These are phyloP conservation scores for Wickerhamomyces sydowiorum DNA, from an alignment of 805 yeast genomes.

Conservation along the genomic window DNA sequence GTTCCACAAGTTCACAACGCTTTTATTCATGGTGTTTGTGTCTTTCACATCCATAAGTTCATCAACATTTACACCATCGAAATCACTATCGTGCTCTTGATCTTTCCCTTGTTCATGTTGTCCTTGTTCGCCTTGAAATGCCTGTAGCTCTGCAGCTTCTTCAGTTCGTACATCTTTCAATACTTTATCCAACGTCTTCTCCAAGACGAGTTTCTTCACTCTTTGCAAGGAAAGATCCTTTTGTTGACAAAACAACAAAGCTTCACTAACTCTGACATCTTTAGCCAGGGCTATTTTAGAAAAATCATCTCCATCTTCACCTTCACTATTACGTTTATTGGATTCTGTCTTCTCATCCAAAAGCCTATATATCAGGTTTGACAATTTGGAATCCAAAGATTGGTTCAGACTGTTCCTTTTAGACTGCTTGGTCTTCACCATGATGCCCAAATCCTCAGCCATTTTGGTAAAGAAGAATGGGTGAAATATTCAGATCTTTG, in stretches of 20 bases:
- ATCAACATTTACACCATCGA: conserved; percentile 27
- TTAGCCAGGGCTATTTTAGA: conserved; percentile 53
- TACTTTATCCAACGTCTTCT: conserved; percentile 57
- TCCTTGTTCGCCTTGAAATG: conserved; percentile 21
- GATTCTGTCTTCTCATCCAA: conserved; percentile 54
- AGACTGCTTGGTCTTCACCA: conserved; percentile 28
- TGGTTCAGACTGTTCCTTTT: conserved; percentile 20
- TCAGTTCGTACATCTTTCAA: conserved; percentile 50
- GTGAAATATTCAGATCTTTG: no score
- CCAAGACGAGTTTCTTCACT: conserved; percentile 58
- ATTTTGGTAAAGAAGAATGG: no score
- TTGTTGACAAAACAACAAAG: conserved; percentile 52
- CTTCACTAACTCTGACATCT: conserved; percentile 46
- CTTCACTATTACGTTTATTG: conserved; percentile 26
- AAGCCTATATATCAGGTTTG: conserved; percentile 47
- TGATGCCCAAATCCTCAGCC: conserved; percentile 3
- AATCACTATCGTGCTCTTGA: conserved; percentile 32
- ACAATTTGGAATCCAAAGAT: conserved; percentile 50
- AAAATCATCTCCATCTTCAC: conserved; percentile 23
- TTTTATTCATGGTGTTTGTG: conserved; percentile 66
- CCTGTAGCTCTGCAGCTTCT: conserved; percentile 46
- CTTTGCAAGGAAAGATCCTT: conserved; percentile 66
- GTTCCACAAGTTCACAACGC: conserved; percentile 70
- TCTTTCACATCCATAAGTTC: conserved; percentile 64
- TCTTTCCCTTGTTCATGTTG: conserved; percentile 23